Evolutionary conservation across 2,329 filamentous ascomycete genomes (phyloP).

Genomic region (Fusarium sp.): DNA sequence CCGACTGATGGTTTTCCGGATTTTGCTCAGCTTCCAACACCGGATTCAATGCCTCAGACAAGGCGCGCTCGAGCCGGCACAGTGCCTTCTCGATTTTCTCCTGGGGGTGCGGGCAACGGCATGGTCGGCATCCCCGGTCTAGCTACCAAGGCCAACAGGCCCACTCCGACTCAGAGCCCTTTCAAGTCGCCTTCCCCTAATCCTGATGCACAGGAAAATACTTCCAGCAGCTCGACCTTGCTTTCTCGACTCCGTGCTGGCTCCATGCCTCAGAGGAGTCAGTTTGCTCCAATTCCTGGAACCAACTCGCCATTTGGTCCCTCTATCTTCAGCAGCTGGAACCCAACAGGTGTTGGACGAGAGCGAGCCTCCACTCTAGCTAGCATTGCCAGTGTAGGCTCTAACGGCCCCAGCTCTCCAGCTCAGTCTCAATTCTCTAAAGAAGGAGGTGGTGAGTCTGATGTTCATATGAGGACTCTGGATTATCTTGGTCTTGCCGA

Average conservation of each 20-base stretch:
- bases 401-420: conserved; percentile 90
- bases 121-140: conserved; percentile 68
- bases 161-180: conserved; percentile 87
- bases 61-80: conserved; percentile 92
- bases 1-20: conserved; percentile 96
- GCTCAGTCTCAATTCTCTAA: conserved; percentile 87
- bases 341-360: conserved; percentile 72
- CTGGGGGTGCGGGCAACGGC: conserved; percentile 74
- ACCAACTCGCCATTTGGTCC: conserved; percentile 82
- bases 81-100: conserved; percentile 93
- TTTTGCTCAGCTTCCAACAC: conserved; percentile 79
- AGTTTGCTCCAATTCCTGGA: conserved; percentile 70
- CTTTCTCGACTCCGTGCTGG: conserved; percentile 90
- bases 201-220: conserved; percentile 62
- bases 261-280: conserved; percentile 91
- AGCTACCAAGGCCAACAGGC: conserved; percentile 83
- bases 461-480: conserved; percentile 89
- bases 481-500: conserved; percentile 97
- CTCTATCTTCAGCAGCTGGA: conserved; percentile 92
- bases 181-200: conserved; percentile 77
- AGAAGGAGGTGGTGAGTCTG: conserved; percentile 86
- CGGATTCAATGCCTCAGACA: conserved; percentile 74
- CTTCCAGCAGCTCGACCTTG: conserved; percentile 75
- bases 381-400: conserved; percentile 86
- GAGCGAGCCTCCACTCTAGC: conserved; percentile 89